These are phyloP conservation scores for Trichosporon asahii DNA, from an alignment of 1,284 basidiomycete genomes.

Conservation along the genomic window DNA sequence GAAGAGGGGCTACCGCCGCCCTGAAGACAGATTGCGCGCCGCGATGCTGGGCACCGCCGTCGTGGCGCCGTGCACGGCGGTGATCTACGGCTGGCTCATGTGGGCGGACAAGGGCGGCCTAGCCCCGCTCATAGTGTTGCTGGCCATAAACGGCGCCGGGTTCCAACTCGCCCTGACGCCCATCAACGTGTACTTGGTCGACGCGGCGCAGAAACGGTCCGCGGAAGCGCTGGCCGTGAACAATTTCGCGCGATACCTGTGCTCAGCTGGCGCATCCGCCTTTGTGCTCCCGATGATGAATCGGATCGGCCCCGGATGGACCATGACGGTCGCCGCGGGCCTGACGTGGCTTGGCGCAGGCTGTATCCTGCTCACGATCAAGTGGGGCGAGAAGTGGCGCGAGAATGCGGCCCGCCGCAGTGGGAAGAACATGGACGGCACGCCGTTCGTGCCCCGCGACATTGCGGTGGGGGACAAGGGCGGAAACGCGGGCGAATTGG, in stretches of 20 bases:
- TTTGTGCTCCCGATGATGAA: constrained; percentile 59
- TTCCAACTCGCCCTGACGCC: constrained; percentile 56
- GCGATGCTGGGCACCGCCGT: constrained; percentile 55
- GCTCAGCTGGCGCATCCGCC: constrained; percentile 53
- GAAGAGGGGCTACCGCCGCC: constrained; percentile 56
- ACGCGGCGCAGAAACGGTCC: constrained; percentile 57
- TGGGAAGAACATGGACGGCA: constrained; percentile 16
- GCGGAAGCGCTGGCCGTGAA: constrained; percentile 56
- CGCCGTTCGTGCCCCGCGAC: neutral
- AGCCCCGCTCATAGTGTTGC: constrained; percentile 37
- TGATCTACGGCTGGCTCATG: constrained; percentile 48
- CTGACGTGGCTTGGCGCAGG: constrained; percentile 38
- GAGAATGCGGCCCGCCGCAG: constrained; percentile 30
- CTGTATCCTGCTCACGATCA: constrained; percentile 24
- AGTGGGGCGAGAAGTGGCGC: constrained; percentile 40
- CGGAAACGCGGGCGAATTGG: neutral
- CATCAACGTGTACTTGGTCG: constrained; percentile 59
- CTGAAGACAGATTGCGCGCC: constrained; percentile 62
- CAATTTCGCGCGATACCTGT: constrained; percentile 47
- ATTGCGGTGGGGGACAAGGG: neutral
- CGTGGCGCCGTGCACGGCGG: constrained; percentile 50
- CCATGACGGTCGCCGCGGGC: constrained; percentile 56
- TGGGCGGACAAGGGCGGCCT: constrained; percentile 40
- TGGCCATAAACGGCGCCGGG: constrained; percentile 52
- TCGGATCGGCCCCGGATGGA: constrained; percentile 58